Base-by-base conservation (phyloP, 441 rosid genomes). In the Sinapis alba region DNA sequence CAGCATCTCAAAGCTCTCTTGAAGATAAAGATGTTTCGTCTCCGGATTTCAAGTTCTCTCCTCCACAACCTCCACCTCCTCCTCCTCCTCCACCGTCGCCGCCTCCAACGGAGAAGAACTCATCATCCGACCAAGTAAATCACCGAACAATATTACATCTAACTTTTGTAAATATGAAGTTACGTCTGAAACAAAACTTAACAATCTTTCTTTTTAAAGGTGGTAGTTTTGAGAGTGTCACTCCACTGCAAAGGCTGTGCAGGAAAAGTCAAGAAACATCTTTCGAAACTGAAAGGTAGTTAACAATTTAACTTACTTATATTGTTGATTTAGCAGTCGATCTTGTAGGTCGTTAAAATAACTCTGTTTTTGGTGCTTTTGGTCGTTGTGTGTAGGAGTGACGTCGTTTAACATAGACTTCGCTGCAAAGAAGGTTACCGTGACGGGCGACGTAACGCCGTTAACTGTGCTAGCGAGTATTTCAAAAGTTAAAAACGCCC, bases 201-300 rank as follows among this genome's bases (percentile, higher is more conserved):
- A 19, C 15, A 9, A 5, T 67, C 1, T 66, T 60, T 54, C 1
- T 50, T 8, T 53, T 7, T 38, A 1, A 59, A 96, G 99, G 96
- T 93, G 36, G 98, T 96, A 63, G 98, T 86, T 28, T 72, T 96
- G 85, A 90, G 93, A 83, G 99, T 96, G 73, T 96, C 99, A 59
- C 76, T 96, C 58, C 98, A 96, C 78, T 93, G 98, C 86, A 96
- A 80, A 87, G 98, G 97, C 50, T 96, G 98, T 77, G 98, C 86
- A 74, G 96, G 92, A 63, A 93, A 96, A 91, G 84, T 93, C 23
- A 91, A 92, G 82, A 95, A 95, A 69, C 99, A 95, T 84, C 81
- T 93, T 43, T 95, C 98, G 58, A 93, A 87, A 88, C 79, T 92
- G 88, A 82, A 89, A 90, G 98, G 98, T 89, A 77, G 20, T 11